Conservation (phyloP, 2,329 filamentous ascomycete species). For the Xylaria sp. region DNA sequence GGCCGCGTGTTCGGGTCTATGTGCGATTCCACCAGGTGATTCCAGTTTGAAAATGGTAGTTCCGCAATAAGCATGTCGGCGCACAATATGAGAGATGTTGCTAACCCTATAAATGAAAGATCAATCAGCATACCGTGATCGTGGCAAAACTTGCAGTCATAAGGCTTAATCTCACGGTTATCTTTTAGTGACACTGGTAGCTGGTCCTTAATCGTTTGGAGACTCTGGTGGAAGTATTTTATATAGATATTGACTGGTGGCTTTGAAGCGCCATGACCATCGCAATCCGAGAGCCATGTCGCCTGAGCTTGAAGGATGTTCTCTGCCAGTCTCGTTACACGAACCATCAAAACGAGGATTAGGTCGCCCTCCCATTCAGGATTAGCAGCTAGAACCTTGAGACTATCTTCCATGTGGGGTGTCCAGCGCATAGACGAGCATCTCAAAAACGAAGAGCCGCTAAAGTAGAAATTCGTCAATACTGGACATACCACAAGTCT, state of each 20-base stretch:
- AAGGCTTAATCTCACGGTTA: constrained; percentile 46
- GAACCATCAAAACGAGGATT: constrained; percentile 53
- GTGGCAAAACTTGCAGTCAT: background rate
- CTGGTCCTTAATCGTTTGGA: constrained; percentile 43
- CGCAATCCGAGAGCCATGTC: constrained; percentile 10
- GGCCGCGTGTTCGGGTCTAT: constrained; percentile 4
- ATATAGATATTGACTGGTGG: constrained; percentile 44
- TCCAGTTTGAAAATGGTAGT: constrained; percentile 44
- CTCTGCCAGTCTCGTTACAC: constrained; percentile 41
- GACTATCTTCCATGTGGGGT: constrained; percentile 66
- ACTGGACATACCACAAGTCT: background rate
- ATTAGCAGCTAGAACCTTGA: constrained; percentile 57
- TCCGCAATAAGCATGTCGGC: constrained; percentile 54
- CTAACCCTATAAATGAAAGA: constrained; percentile 45
- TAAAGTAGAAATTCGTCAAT: constrained; percentile 22
- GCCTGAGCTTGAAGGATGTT: constrained; percentile 39
- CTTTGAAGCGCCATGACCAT: constrained; percentile 23
- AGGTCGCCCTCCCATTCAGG: constrained; percentile 61
- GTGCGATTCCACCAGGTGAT: constrained; percentile 17
- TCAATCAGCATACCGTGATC: background rate
- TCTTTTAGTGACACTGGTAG: constrained; percentile 42
- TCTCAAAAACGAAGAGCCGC: constrained; percentile 43
- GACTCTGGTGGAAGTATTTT: constrained; percentile 44
- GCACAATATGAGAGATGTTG: constrained; percentile 50
- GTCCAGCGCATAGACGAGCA: constrained; percentile 63